phyloP scores from a whole-genome alignment of 139 green algal species.

The Tetradesmus lagerheimii region DNA sequence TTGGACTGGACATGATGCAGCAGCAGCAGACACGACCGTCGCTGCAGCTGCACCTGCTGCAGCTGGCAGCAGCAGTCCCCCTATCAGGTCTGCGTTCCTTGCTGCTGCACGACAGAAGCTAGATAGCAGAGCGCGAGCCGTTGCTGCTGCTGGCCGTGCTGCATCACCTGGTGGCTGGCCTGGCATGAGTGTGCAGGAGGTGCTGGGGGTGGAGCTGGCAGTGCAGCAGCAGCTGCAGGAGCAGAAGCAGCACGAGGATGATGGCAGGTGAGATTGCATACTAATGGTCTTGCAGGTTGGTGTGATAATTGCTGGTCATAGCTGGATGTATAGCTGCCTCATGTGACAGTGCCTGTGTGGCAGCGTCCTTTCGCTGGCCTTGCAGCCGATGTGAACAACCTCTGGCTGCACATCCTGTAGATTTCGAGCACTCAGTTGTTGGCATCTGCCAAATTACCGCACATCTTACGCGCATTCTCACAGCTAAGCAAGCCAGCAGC shows the following conservation, averaged over 20 bases:
- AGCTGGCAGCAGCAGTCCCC: not conserved
- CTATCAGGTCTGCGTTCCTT: not conserved
- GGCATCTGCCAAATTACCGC: no score
- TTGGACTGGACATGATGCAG: not conserved
- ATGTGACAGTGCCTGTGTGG: not conserved
- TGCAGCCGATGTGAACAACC: no score
- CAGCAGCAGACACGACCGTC: not conserved
- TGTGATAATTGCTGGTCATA: no score
- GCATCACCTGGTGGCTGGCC: not conserved
- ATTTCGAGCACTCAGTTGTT: no score
- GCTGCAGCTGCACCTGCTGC: not conserved
- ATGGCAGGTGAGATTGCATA: not conserved
- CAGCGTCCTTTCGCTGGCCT: no score
- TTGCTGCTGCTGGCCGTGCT: not conserved
- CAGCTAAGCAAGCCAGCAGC: no score
- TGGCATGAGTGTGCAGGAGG: slow-evolving; percentile 1
- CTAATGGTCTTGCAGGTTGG: no score
- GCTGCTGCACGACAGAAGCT: not conserved
- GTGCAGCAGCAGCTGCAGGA: slow-evolving; percentile 20
- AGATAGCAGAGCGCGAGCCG: not conserved
- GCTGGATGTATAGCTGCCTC: no score
- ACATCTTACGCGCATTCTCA: no score
- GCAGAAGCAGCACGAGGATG: slow-evolving; percentile 11
- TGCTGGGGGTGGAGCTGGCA: not conserved
- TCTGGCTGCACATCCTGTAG: no score